A percentile compares a stretch with the other conserved stretches of the same genome.
These are phyloP conservation scores for Geosmithia flava DNA, from an alignment of 2,329 filamentous ascomycete species.

Conservation along the genomic window DNA sequence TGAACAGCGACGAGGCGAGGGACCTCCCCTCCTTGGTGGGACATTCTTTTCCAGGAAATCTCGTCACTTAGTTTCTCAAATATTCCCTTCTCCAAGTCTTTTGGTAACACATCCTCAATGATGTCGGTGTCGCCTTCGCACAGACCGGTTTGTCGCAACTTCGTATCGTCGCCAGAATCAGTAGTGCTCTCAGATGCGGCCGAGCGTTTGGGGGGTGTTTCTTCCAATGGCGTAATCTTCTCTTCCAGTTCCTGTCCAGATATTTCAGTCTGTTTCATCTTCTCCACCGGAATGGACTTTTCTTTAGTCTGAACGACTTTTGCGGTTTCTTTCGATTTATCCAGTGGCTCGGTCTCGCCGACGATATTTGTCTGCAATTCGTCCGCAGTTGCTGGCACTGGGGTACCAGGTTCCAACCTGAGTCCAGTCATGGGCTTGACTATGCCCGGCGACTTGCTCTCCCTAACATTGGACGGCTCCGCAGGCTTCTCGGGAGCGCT, in stretches of 20 bases:
- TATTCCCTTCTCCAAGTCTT: slow-evolving; percentile 38
- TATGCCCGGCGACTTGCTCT: slow-evolving; percentile 14
- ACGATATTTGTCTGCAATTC: background rate
- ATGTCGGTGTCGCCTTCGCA: slow-evolving; percentile 76
- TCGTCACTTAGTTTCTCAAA: slow-evolving; percentile 64
- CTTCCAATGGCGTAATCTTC: background rate
- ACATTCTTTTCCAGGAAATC: slow-evolving; percentile 84
- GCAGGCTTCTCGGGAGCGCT: slow-evolving; percentile 3
- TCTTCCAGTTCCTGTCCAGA: background rate
- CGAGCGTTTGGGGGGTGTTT: slow-evolving; percentile 1
- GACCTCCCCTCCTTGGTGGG: slow-evolving; percentile 81
- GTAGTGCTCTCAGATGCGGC: slow-evolving; percentile 2
- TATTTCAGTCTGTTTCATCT: background rate
- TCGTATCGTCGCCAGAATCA: background rate
- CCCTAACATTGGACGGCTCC: background rate
- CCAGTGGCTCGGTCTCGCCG: slow-evolving; percentile 6
- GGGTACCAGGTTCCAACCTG: slow-evolving; percentile 13
- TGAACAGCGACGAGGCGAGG: slow-evolving; percentile 87
- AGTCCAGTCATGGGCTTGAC: slow-evolving; percentile 17
- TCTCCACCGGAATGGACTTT: background rate
- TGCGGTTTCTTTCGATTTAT: slow-evolving; percentile 7
- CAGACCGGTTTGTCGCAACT: slow-evolving; percentile 34
- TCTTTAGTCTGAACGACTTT: background rate
- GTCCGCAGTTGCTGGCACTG: background rate
- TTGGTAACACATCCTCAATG: slow-evolving; percentile 55